Percentiles rank a stretch among this genome's conserved stretches.
phyloP scores from a whole-genome alignment of 2,329 filamentous ascomycete genomes.

The Hypoxylon sp. region DNA sequence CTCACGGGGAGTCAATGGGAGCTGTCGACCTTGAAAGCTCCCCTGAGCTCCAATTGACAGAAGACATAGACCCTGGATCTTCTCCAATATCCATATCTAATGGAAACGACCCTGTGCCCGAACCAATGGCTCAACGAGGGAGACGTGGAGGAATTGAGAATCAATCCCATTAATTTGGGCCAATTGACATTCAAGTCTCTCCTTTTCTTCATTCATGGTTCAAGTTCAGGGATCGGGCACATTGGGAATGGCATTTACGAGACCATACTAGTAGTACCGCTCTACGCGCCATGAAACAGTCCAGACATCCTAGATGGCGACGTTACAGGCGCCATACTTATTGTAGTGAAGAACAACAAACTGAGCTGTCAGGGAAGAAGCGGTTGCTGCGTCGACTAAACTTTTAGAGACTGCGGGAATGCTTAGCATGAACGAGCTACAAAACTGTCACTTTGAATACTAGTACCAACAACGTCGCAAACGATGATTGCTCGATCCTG shows the following conservation, averaged over 20 bases:
- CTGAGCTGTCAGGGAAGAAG: slow-evolving; percentile 6
- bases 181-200: slow-evolving; percentile 29
- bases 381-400: slow-evolving; percentile 18
- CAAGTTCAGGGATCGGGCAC: slow-evolving; percentile 23
- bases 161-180: slow-evolving; percentile 22
- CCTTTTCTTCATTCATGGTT: slow-evolving; percentile 8
- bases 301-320: slow-evolving; percentile 9
- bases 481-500: slow-evolving; percentile 11
- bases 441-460: slow-evolving; percentile 17
- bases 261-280: slow-evolving; percentile 29
- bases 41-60: slow-evolving; percentile 26
- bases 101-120: slow-evolving; percentile 18
- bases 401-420: neutral
- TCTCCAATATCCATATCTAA: slow-evolving; percentile 24
- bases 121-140: slow-evolving; percentile 21
- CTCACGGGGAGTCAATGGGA: slow-evolving; percentile 36
- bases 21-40: slow-evolving; percentile 15
- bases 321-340: slow-evolving; percentile 18
- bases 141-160: slow-evolving; percentile 33
- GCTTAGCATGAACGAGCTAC: slow-evolving; percentile 9
- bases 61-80: slow-evolving; percentile 28
- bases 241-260: slow-evolving; percentile 22
- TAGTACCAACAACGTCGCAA: slow-evolving; percentile 19
- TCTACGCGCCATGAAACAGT: slow-evolving; percentile 30
- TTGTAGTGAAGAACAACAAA: slow-evolving; percentile 12